These are phyloP conservation scores for Pyricularia grisea DNA, from an alignment of 2,329 filamentous ascomycete species.

Conservation along the genomic window DNA sequence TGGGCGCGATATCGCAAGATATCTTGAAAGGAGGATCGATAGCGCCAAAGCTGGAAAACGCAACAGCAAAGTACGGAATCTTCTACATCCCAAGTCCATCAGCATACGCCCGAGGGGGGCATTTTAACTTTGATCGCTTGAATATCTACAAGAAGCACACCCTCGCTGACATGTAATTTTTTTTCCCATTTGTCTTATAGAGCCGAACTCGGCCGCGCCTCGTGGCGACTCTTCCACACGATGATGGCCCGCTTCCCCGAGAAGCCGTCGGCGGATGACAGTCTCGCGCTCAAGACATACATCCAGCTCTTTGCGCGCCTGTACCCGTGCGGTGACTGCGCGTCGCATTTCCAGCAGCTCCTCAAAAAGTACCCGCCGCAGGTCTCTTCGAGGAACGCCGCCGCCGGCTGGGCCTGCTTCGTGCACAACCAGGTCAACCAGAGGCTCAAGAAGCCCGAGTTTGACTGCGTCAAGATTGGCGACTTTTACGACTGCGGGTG, in stretches of 20 bases:
- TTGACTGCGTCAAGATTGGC: slow-evolving; percentile 58
- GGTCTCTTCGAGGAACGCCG: slow-evolving; percentile 51
- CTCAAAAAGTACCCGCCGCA: slow-evolving; percentile 56
- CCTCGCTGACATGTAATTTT: not conserved
- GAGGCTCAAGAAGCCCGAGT: slow-evolving; percentile 49
- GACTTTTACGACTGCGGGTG: slow-evolving; percentile 67
- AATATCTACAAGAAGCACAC: not conserved
- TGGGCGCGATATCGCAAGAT: slow-evolving; percentile 32
- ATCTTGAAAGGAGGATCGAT: slow-evolving; percentile 61
- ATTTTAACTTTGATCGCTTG: not conserved
- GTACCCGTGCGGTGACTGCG: slow-evolving; percentile 64
- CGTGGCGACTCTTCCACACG: slow-evolving; percentile 63
- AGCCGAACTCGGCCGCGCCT: slow-evolving; percentile 56
- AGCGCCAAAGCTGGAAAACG: slow-evolving; percentile 74
- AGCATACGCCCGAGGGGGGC: not conserved
- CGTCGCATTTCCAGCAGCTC: slow-evolving; percentile 55
- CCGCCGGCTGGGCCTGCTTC: slow-evolving; percentile 59
- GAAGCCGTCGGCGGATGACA: slow-evolving; percentile 52
- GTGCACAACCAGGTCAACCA: slow-evolving; percentile 61
- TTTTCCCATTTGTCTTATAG: slow-evolving; percentile 21
- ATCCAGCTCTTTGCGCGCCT: slow-evolving; percentile 58
- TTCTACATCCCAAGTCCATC: not conserved
- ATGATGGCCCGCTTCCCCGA: slow-evolving; percentile 64
- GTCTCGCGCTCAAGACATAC: slow-evolving; percentile 52
- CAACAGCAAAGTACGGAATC: slow-evolving; percentile 58